Conservation (phyloP, 768 basidiomycete species). For the Zangia roseola region DNA sequence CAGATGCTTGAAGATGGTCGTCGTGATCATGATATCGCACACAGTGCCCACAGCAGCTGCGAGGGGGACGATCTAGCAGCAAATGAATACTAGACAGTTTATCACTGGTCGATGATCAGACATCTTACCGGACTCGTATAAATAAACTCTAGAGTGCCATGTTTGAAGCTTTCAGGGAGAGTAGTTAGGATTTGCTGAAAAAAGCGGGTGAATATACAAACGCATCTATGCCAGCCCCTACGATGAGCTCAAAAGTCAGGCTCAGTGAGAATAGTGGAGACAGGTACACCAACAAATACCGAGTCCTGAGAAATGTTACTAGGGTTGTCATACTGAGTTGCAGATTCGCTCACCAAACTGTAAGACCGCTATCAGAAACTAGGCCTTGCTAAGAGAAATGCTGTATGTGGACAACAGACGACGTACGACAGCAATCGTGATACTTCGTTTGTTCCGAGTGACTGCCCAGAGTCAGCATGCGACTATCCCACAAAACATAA, state of each 20-base stretch:
- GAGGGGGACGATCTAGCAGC: conserved; percentile 6
- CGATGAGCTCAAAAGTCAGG: not conserved
- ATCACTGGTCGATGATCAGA: too few relatives aligned
- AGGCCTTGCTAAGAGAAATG: not conserved
- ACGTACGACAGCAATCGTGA: conserved; percentile 4
- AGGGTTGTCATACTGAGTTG: not conserved
- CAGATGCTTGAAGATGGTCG: conserved; percentile 8
- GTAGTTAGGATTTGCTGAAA: not conserved
- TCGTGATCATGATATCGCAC: conserved; percentile 14
- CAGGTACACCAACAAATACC: conserved; percentile 11
- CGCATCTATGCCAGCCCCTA: conserved; percentile 2
- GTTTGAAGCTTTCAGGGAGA: not conserved
- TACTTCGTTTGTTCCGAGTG: not conserved
- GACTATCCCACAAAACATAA: not conserved
- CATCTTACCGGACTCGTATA: conserved; percentile 8
- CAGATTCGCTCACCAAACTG: conserved; percentile 5
- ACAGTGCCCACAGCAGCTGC: conserved; percentile 3
- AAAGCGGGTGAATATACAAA: not conserved
- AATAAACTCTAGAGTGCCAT: conserved; percentile 6
- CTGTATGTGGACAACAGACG: not conserved
- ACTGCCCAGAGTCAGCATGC: not conserved
- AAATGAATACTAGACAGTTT: not conserved
- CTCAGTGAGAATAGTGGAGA: not conserved
- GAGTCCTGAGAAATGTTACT: not conserved
- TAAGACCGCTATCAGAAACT: not conserved